These are phyloP conservation scores for Pichia manshurica DNA, from an alignment of 805 yeast species.

Conservation along the genomic window DNA sequence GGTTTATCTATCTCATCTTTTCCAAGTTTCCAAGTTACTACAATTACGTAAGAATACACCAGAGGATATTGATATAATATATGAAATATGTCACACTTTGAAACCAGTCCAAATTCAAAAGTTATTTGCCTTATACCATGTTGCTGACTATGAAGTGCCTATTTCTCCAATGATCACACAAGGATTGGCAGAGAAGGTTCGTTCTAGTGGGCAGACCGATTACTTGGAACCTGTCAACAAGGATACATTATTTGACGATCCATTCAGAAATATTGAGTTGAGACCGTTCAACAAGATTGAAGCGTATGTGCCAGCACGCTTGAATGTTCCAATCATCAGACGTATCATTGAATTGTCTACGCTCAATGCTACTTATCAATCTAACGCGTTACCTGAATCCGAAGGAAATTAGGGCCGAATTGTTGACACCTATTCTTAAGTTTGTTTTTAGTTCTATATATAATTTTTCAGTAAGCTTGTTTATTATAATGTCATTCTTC, in stretches of 20 bases:
- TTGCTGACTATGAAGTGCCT: conserved; percentile 93
- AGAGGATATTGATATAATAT: conserved; percentile 85
- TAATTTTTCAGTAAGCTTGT: not conserved
- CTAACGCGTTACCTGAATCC: conserved; percentile 19
- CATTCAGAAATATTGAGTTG: conserved; percentile 66
- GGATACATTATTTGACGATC: conserved; percentile 76
- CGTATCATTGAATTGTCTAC: conserved; percentile 85
- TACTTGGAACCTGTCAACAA: conserved; percentile 65
- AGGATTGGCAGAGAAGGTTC: conserved; percentile 73
- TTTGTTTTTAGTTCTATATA: not conserved
- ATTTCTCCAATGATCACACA: conserved; percentile 75
- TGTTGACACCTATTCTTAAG: too few species aligned
- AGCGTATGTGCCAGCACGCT: conserved; percentile 92
- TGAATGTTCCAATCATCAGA: conserved; percentile 83
- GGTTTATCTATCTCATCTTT: conserved; percentile 73
- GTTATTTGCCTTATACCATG: conserved; percentile 78
- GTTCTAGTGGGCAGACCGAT: conserved; percentile 50
- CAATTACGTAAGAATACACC: conserved; percentile 86
- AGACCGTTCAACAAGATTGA: conserved; percentile 77
- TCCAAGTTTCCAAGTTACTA: conserved; percentile 88
- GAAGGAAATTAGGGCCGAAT: too few species aligned
- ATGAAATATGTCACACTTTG: conserved; percentile 90
- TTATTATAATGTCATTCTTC: not conserved
- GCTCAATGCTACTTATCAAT: conserved; percentile 71
- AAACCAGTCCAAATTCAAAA: conserved; percentile 95